A percentile compares a stretch with the other conserved stretches of the same genome.
phyloP scores from a whole-genome alignment of 768 basidiomycete genomes.

The Leccinellum rugosiceps region DNA sequence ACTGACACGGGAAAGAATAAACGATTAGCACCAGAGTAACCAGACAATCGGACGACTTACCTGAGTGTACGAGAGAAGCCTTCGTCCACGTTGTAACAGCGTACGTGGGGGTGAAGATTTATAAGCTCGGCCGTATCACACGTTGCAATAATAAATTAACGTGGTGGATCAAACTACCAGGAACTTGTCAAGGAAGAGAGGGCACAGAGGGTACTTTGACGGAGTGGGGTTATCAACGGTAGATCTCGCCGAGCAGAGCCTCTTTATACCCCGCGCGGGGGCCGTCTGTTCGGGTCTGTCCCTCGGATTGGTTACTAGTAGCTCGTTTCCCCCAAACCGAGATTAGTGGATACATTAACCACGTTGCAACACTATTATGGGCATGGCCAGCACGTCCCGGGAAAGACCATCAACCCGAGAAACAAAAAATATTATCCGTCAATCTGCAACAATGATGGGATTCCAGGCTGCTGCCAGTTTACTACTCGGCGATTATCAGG shows the following conservation, averaged over 20 bases:
- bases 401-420: background rate
- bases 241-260: background rate
- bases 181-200: background rate
- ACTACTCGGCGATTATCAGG: background rate
- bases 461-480: background rate
- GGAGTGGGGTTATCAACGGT: background rate
- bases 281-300: slow-evolving; percentile 11
- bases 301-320: background rate
- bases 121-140: slow-evolving; percentile 2
- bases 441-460: background rate
- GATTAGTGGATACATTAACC: background rate
- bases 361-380: background rate
- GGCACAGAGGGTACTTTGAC: background rate
- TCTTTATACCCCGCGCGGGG: slow-evolving; percentile 11
- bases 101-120: slow-evolving; percentile 1
- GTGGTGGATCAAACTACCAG: background rate
- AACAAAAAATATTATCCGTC: background rate
- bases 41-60: background rate
- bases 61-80: background rate
- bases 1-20: background rate
- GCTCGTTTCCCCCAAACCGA: background rate
- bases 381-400: background rate
- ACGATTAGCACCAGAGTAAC: background rate
- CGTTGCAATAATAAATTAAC: slow-evolving; percentile 3
- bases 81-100: slow-evolving; percentile 5